Percentiles rank a stretch among this genome's conserved stretches.
Evolutionary conservation across 2,329 filamentous ascomycete genomes (phyloP).

Genomic region (Hyphodiscus sp.): DNA sequence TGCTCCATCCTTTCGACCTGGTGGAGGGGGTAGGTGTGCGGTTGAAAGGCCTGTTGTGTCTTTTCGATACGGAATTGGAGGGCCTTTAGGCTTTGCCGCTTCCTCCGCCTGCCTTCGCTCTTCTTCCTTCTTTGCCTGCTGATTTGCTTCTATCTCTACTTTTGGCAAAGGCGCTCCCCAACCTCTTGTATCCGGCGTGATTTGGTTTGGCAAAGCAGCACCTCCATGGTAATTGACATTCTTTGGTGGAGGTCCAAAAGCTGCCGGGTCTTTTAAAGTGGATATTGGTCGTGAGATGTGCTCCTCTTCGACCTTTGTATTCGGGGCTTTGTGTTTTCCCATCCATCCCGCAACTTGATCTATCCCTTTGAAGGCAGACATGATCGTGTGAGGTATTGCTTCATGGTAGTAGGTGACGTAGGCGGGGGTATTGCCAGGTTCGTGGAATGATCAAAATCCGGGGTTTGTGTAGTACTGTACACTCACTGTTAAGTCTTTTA

Average conservation of each 20-base stretch:
- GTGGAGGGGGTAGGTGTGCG: conserved; percentile 53
- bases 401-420: conserved; percentile 4
- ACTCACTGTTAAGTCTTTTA: neutral
- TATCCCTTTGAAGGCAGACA: conserved; percentile 36
- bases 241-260: conserved; percentile 63
- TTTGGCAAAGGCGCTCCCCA: conserved; percentile 38
- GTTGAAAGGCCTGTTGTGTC: conserved; percentile 57
- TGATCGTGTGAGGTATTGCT: conserved; percentile 17
- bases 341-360: conserved; percentile 31
- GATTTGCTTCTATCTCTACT: conserved; percentile 26
- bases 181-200: conserved; percentile 32
- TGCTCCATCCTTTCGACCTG: conserved; percentile 36
- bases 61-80: conserved; percentile 52
- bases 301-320: conserved; percentile 15
- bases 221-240: conserved; percentile 31
- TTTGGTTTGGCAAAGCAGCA: conserved; percentile 24
- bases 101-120: conserved; percentile 24
- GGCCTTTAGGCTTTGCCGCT: conserved; percentile 28
- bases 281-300: conserved; percentile 43
- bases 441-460: neutral
- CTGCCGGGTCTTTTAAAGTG: conserved; percentile 54
- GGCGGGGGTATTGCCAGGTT: neutral
- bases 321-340: conserved; percentile 29
- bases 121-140: conserved; percentile 28
- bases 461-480: neutral